Evolutionary conservation across 768 basidiomycete genomes (phyloP).

Genomic region (Pisolithus sp.): DNA sequence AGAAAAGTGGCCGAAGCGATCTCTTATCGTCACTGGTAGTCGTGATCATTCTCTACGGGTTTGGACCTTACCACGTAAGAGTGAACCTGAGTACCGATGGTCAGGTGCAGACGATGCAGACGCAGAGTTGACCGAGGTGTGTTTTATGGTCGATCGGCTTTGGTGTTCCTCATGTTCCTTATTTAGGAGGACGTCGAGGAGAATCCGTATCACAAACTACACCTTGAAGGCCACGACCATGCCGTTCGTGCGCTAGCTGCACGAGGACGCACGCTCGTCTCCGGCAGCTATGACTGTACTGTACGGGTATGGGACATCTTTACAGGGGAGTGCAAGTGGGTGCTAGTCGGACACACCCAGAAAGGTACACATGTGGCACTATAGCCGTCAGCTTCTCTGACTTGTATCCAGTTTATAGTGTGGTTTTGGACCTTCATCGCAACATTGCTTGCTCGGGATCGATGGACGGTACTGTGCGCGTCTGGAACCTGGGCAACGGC

Average conservation of each 20-base stretch:
- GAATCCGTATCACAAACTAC: conserved; percentile 87
- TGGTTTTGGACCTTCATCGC: conserved; percentile 80
- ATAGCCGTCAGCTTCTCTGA: conserved; percentile 4
- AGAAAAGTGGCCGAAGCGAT: conserved; percentile 69
- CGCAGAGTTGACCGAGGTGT: conserved; percentile 48
- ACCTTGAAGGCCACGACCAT: conserved; percentile 84
- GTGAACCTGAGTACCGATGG: conserved; percentile 70
- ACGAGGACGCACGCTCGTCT: conserved; percentile 82
- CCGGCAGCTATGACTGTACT: conserved; percentile 93
- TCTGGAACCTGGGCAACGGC: conserved; percentile 87
- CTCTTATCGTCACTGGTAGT: conserved; percentile 69
- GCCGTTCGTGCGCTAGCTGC: conserved; percentile 92
- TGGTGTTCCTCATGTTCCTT: conserved; percentile 6
- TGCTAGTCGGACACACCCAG: conserved; percentile 82
- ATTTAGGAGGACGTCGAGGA: conserved; percentile 57
- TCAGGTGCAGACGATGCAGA: conserved; percentile 57
- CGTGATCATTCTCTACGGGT: conserved; percentile 61
- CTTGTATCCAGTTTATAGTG: conserved; percentile 73
- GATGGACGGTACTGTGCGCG: conserved; percentile 95
- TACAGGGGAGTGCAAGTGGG: conserved; percentile 73
- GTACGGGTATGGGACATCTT: conserved; percentile 95
- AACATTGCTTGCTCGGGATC: conserved; percentile 94
- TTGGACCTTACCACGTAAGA: conserved; percentile 61
- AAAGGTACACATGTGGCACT: conserved; percentile 50
- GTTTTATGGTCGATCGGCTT: conserved; percentile 3